A percentile compares a stretch with the other conserved stretches of the same genome.
Evolutionary conservation across 176 grass and related monocot genomes (phyloP).

Genomic region (Zoysia pacifica): DNA sequence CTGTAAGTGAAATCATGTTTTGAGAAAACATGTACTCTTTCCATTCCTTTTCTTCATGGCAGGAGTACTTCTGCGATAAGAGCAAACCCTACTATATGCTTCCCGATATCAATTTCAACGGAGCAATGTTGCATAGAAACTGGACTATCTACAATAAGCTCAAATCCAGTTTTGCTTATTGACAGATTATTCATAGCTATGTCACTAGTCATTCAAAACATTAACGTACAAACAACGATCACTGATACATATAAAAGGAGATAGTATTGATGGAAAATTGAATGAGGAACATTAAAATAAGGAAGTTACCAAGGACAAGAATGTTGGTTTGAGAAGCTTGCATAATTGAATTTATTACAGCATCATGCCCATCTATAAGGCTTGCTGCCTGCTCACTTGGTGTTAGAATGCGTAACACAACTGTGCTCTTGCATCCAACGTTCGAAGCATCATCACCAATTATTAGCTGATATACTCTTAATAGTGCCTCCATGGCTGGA

Average conservation of each 20-base stretch:
- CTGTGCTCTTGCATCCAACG: constrained; percentile 19
- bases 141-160: constrained; percentile 16
- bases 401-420: constrained; percentile 40
- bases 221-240: too few species aligned
- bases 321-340: constrained; percentile 55
- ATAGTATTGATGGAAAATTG: neutral
- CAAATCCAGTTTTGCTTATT: constrained; percentile 17
- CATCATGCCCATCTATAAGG: constrained; percentile 42
- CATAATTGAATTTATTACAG: constrained; percentile 48
- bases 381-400: constrained; percentile 31
- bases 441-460: constrained; percentile 38
- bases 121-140: constrained; percentile 10
- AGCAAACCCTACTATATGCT: constrained; percentile 2
- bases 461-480: constrained; percentile 48
- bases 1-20: constrained; percentile 13
- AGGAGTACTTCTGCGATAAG: neutral
- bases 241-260: neutral
- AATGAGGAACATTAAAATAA: constrained; percentile 19
- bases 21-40: constrained; percentile 18
- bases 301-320: constrained; percentile 48
- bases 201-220: too few species aligned
- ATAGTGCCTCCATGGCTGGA: constrained; percentile 55
- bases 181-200: neutral
- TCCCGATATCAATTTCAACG: neutral
- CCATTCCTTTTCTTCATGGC: neutral